Base-by-base conservation (phyloP, 345 rosid genomes). In the Garcia nutans region DNA sequence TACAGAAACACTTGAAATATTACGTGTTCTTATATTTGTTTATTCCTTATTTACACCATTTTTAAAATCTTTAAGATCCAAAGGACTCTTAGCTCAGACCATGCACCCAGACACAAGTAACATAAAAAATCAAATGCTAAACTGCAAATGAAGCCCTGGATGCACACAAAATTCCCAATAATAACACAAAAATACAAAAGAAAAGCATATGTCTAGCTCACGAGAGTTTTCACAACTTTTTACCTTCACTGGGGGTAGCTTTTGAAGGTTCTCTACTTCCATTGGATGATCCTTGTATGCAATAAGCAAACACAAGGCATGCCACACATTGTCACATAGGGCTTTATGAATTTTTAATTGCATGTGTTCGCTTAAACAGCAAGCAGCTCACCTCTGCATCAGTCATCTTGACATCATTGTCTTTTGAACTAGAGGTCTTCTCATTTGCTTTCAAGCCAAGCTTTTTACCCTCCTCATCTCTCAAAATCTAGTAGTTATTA, bases 401-500 rank as follows among this genome's bases (percentile, higher is more conserved):
- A 22, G 88, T 76, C 95, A 92, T 91, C 85, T 89, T 96, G 70
- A 85, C 85, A 72, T 92, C 94, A 41, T 62, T 77, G 73, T 86
- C 96, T 71, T 92, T 89, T 55, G 90, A 78, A 80, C 77, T 76
- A 57, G 92, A 78, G 75, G 72, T 83, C 78, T 89, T 86, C 85
- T 89, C 86, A 10, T 77, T 78, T 50, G 78, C 65, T 73, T 87
- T 88, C 70, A 93, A 80, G 78, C 98, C 98, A 78, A 87, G 89
- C 85, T 88, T 93, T 82, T 91, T 90, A 68, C 94, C 93, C 76
- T 93, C 98, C 71, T 92, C 95, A 57, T 93, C 92, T 85, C 98
- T 90, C 76, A 93, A 88, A 77, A 84, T 76, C 98, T 93, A 86
- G 20, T 73, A 74, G 62, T 74, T 23, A 20, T 15, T 37, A 52